Conservation (phyloP, 163 green algal species). For the Volvox carteri region DNA sequence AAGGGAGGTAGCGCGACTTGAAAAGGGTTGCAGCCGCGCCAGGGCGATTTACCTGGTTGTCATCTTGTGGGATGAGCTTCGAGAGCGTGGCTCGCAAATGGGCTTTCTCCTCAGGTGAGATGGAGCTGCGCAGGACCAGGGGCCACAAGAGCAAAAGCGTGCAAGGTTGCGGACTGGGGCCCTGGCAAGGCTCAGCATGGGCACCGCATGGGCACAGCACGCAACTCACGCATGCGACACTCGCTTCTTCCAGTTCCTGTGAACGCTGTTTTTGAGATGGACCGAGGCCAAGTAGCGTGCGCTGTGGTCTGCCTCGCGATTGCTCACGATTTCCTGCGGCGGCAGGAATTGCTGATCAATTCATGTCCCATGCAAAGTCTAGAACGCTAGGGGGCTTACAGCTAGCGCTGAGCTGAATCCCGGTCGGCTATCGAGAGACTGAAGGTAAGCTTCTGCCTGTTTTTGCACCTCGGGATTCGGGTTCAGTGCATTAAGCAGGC, state of each 20-base stretch:
- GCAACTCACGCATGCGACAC: constrained; percentile 15
- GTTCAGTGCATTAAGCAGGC: constrained; percentile 75
- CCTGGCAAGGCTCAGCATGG: background rate
- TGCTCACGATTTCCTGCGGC: constrained; percentile 88
- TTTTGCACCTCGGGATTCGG: constrained; percentile 75
- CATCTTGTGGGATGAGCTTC: constrained; percentile 80
- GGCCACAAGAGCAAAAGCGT: background rate
- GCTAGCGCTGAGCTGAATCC: constrained; percentile 93
- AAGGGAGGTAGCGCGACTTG: too few relatives aligned
- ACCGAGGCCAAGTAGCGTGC: constrained; percentile 90
- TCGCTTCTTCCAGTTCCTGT: constrained; percentile 82
- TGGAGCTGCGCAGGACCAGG: constrained; percentile 63
- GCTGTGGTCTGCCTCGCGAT: constrained; percentile 79
- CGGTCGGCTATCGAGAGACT: constrained; percentile 70
- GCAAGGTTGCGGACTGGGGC: background rate
- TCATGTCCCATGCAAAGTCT: too few relatives aligned
- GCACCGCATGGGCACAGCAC: constrained; percentile 23
- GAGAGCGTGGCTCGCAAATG: constrained; percentile 83
- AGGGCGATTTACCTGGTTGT: constrained; percentile 87
- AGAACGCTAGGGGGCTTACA: constrained; percentile 60
- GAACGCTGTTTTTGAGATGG: constrained; percentile 95
- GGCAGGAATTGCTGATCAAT: too few relatives aligned
- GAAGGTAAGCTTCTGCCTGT: constrained; percentile 80
- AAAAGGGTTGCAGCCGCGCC: background rate
- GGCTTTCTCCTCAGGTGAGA: constrained; percentile 83